Percentiles rank a stretch among this genome's conserved stretches.
phyloP scores from a whole-genome alignment of 495 filamentous ascomycete species.

The Penicillium crystallinum region DNA sequence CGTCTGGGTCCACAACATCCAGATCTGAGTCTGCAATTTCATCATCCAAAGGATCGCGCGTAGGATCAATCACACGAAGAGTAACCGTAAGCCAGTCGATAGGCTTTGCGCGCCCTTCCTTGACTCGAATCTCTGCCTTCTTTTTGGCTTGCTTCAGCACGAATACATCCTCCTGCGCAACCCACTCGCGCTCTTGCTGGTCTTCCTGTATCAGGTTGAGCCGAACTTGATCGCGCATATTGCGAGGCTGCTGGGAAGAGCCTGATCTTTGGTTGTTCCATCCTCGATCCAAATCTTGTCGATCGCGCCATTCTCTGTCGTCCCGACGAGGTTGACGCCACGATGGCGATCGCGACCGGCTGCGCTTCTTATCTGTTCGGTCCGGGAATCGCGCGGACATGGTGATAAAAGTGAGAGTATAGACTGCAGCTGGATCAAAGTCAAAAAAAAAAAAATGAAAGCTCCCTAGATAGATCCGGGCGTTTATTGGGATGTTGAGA shows the following conservation, averaged over 20 bases:
- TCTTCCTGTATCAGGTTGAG: constrained; percentile 63
- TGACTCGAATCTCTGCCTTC: constrained; percentile 95
- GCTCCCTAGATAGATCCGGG: neutral
- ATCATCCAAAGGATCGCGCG: constrained; percentile 72
- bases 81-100: constrained; percentile 96
- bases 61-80: constrained; percentile 79
- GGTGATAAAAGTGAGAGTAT: neutral
- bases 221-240: constrained; percentile 47
- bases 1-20: constrained; percentile 75
- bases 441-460: neutral
- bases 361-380: constrained; percentile 30
- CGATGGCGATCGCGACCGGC: constrained; percentile 41
- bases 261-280: constrained; percentile 20
- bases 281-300: constrained; percentile 17
- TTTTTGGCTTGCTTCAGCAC: constrained; percentile 97
- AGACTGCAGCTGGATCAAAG: neutral
- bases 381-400: constrained; percentile 36
- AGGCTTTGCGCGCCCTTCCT: constrained; percentile 83
- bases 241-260: constrained; percentile 26
- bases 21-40: constrained; percentile 73
- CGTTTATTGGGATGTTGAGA: constrained; percentile 2
- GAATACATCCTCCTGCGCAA: constrained; percentile 92
- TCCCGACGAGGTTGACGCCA: constrained; percentile 37
- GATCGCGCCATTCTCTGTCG: constrained; percentile 26
- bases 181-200: constrained; percentile 76